phyloP scores from a whole-genome alignment of 257 asterid species.

The Primulina huaijiensis region DNA sequence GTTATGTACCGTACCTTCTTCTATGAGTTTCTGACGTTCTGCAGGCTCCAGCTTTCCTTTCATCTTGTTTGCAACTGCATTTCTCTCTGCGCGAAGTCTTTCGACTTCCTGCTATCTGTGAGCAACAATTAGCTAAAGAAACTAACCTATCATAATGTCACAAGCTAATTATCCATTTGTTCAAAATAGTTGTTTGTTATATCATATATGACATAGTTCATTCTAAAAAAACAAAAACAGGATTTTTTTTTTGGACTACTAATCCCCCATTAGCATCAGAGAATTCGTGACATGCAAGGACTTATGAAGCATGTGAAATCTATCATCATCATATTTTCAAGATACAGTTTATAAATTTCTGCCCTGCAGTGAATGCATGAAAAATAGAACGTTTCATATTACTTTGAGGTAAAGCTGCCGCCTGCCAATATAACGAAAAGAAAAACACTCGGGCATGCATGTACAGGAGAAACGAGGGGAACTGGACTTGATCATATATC shows the following conservation, averaged over 20 bases:
- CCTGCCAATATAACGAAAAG: too few relatives aligned
- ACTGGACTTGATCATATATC: too few relatives aligned
- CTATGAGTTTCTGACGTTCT: conserved; percentile 82
- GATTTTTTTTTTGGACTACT: not conserved
- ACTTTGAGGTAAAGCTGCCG: too few relatives aligned
- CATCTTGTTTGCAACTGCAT: conserved; percentile 92
- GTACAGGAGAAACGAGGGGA: too few relatives aligned
- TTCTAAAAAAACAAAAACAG: not conserved
- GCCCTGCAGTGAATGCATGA: too few relatives aligned
- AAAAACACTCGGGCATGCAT: too few relatives aligned
- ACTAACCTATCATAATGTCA: conserved; percentile 20
- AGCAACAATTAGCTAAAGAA: conserved; percentile 64
- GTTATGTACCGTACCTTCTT: conserved; percentile 82
- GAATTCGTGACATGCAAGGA: conserved; percentile 8
- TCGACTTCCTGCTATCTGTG: conserved; percentile 98
- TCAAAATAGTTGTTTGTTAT: not conserved
- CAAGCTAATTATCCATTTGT: not conserved
- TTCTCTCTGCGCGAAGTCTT: conserved; percentile 87
- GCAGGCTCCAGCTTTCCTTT: conserved; percentile 79
- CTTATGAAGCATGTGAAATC: not conserved
- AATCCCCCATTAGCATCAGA: not conserved
- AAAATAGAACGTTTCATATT: too few relatives aligned
- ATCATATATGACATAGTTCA: not conserved
- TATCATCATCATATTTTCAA: not conserved
- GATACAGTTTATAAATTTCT: not conserved